Conservation (phyloP, 179 eudicot species). For the Carnegiea gigantea region DNA sequence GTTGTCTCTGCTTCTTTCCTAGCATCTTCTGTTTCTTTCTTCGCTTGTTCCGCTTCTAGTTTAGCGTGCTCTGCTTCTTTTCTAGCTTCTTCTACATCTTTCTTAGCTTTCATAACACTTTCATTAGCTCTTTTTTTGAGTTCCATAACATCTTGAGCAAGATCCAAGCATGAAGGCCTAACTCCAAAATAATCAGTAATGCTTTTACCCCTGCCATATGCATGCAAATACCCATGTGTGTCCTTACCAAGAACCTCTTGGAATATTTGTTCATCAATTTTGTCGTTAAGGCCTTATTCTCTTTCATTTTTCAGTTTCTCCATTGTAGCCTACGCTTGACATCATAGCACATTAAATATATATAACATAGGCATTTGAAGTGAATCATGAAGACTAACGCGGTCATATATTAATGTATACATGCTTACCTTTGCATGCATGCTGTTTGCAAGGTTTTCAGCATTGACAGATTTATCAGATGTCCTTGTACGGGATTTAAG, state of each 20-base stretch:
- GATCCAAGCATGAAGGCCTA: background rate
- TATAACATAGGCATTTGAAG: no score
- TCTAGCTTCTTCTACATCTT: conserved; percentile 1
- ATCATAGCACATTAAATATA: background rate
- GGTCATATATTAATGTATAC: no score
- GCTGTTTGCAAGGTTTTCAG: no score
- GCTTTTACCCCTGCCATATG: background rate
- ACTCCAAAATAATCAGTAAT: conserved; percentile 4
- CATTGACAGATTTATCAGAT: no score
- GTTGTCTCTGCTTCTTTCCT: background rate
- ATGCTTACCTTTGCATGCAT: no score
- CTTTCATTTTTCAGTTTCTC: background rate
- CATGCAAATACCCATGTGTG: conserved; percentile 2
- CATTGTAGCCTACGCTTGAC: background rate
- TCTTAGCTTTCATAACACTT: no score
- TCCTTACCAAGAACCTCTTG: conserved; percentile 3
- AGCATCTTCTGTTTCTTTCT: background rate
- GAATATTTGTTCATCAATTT: background rate
- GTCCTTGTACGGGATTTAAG: no score
- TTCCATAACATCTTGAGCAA: no score
- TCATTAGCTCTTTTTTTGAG: no score
- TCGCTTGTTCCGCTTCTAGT: background rate
- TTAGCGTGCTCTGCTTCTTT: background rate
- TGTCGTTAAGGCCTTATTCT: conserved; percentile 2
- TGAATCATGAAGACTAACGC: no score